Percentiles rank a stretch among this genome's conserved stretches.
phyloP scores from a whole-genome alignment of 306 rosid species.

The Calophaca sinica region DNA sequence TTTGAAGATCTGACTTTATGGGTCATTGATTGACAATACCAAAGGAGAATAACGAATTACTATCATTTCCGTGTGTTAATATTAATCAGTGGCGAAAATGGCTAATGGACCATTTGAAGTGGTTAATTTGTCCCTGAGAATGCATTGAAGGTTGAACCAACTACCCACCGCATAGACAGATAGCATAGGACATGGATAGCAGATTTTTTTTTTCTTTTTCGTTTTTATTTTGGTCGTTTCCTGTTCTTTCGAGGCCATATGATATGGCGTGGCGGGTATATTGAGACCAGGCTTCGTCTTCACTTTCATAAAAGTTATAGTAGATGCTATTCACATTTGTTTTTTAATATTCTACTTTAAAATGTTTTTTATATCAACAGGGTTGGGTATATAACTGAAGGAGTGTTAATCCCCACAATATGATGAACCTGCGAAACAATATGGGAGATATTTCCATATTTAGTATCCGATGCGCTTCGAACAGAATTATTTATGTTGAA shows the following conservation, averaged over 20 bases:
- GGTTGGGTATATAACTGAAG: too few species aligned
- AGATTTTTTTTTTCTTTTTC: neutral
- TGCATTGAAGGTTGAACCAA: slow-evolving; percentile 54
- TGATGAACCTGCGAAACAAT: too few species aligned
- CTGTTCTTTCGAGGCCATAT: neutral
- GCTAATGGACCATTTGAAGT: slow-evolving; percentile 18
- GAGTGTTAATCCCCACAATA: too few species aligned
- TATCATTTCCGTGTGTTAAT: neutral
- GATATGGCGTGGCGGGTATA: neutral
- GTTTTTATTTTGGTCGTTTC: neutral
- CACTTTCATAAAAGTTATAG: neutral
- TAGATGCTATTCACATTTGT: neutral
- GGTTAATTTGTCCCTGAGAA: neutral
- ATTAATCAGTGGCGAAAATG: neutral
- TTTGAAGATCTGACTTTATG: neutral
- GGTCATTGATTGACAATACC: neutral
- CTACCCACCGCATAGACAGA: slow-evolving; percentile 61
- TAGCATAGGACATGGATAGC: slow-evolving; percentile 26
- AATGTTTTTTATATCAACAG: too few species aligned
- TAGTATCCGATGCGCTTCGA: too few species aligned
- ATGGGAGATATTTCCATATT: too few species aligned
- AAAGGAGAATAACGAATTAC: neutral
- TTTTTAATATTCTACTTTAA: too few species aligned
- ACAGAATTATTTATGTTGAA: too few species aligned
- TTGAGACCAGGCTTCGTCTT: slow-evolving; percentile 3